These are phyloP conservation scores for Calonectria fujianensis DNA, from an alignment of 2,329 filamentous ascomycete genomes.

Conservation along the genomic window DNA sequence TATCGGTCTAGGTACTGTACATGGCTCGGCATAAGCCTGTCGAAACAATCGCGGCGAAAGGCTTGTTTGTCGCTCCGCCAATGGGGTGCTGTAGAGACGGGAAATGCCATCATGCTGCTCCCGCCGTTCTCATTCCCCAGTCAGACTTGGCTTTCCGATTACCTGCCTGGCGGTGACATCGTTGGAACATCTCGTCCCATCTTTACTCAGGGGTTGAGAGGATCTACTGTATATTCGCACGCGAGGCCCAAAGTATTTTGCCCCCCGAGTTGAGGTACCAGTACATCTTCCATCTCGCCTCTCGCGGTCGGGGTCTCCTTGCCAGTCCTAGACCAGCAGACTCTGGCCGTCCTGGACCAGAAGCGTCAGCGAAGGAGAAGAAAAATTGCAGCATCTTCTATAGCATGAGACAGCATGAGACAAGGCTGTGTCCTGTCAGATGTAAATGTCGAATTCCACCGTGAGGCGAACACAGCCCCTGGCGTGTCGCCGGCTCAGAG, in stretches of 20 bases:
- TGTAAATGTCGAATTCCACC: constrained; percentile 31
- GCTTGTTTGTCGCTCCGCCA: constrained; percentile 24
- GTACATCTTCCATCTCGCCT: constrained; percentile 22
- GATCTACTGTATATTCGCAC: constrained; percentile 29
- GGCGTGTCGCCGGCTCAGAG: background rate
- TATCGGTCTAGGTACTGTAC: constrained; percentile 27
- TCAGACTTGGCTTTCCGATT: constrained; percentile 24
- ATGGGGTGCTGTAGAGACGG: constrained; percentile 12
- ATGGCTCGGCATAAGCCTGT: constrained; percentile 31
- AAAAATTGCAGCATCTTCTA: background rate
- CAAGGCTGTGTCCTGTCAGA: constrained; percentile 37
- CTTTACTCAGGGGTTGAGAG: constrained; percentile 20
- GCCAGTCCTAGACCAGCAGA: constrained; percentile 10
- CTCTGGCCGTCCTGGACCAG: background rate
- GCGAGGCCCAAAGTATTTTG: constrained; percentile 5
- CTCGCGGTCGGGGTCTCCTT: constrained; percentile 20
- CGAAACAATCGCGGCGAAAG: constrained; percentile 15
- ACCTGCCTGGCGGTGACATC: constrained; percentile 26
- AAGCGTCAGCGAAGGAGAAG: background rate
- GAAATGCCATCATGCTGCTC: constrained; percentile 13
- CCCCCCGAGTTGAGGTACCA: constrained; percentile 25
- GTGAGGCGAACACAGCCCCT: constrained; percentile 16
- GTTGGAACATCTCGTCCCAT: constrained; percentile 34
- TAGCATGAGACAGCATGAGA: constrained; percentile 37
- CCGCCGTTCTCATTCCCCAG: constrained; percentile 22